A percentile compares a stretch with the other conserved stretches of the same genome.
Conservation (phyloP, 768 basidiomycete genomes). For the Boletellus ananiceps region DNA sequence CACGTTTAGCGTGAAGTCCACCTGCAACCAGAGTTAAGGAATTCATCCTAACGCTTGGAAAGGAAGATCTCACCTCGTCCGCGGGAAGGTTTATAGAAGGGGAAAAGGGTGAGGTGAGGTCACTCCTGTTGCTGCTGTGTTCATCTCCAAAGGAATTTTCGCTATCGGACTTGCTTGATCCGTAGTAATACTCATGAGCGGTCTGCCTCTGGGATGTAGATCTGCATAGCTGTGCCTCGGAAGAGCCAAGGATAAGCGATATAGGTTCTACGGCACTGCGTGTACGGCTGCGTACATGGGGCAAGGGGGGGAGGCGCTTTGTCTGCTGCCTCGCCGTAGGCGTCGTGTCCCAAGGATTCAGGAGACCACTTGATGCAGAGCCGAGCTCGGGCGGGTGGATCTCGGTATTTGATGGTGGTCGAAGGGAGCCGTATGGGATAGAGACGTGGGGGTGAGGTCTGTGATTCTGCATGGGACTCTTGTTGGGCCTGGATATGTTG, state of each 20-base stretch:
- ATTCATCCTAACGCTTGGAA: conserved; percentile 17
- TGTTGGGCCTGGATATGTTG: not conserved
- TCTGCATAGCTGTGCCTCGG: conserved; percentile 51
- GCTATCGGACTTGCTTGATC: conserved; percentile 39
- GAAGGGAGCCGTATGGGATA: conserved; percentile 36
- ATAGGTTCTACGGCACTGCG: conserved; percentile 34
- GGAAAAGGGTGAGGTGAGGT: conserved; percentile 32
- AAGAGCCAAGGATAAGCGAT: conserved; percentile 37
- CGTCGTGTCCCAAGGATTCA: conserved; percentile 34
- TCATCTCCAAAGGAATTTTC: conserved; percentile 16
- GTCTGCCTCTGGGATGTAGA: conserved; percentile 38
- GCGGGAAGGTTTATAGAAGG: conserved; percentile 32
- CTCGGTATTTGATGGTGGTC: conserved; percentile 28
- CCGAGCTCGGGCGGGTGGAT: conserved; percentile 29
- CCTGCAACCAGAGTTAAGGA: conserved; percentile 20
- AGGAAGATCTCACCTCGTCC: conserved; percentile 35
- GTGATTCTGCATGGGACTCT: conserved; percentile 24
- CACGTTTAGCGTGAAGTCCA: conserved; percentile 22
- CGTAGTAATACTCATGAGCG: conserved; percentile 30
- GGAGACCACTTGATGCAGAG: conserved; percentile 19
- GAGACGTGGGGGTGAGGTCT: conserved; percentile 34
- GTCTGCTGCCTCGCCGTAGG: conserved; percentile 24
- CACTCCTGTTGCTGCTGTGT: conserved; percentile 14
- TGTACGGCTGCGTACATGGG: conserved; percentile 34
- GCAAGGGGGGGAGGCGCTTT: conserved; percentile 15